Evolutionary conservation across 1,284 basidiomycete genomes (phyloP), one percentile per base, ranked within the genome.

Genomic region (Tilletia setariae): DNA sequence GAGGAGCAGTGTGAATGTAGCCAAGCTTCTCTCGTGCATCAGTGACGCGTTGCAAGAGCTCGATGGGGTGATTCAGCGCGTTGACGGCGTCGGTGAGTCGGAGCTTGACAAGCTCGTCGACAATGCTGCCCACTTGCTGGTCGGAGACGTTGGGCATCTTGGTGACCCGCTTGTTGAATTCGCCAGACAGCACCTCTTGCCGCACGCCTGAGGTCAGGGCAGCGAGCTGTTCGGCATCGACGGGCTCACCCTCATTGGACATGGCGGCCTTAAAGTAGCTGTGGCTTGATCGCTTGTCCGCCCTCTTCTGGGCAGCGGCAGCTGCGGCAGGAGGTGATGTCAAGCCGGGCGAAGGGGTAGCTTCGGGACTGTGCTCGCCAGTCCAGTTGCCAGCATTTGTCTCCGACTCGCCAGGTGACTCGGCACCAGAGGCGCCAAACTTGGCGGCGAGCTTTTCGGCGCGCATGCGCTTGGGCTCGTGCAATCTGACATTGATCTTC

Each of bases 401-500:
- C n/a, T 49, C 67, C 15, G 70, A 67, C 40, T 32, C 63, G 25
- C 59, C 65, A n/a, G 30, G 44, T 4, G n/a, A 62, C 21, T 35
- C 15, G 40, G 64, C 46, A 1, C n/a, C 21, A 42, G 67, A 62
- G n/a, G 40, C 65, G 47, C 76, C 85, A 75, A 91, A 93, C 25
- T 91, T 86, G 68, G 89, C 88, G 2, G 91, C 91, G 4, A 94
- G 86, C 79, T 93, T 93, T 83, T 93, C 91, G 80, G 93, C 90
- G 19, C 93, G 87, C 49, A 93, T 84, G 78, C 91, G 90, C 81
- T 93, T 94, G 21, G 92, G 92, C 82, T 94, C 93, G 75, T 94
- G 92, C 66, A 94, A 84, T 42, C 93, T 88, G 23, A 94, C 92
- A 1, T 90, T 90, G 66, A 94, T 87, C 81, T 93, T 93, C 25